These are phyloP conservation scores for Fraxinus floribunda DNA, from an alignment of 305 asterid genomes.

Conservation along the genomic window DNA sequence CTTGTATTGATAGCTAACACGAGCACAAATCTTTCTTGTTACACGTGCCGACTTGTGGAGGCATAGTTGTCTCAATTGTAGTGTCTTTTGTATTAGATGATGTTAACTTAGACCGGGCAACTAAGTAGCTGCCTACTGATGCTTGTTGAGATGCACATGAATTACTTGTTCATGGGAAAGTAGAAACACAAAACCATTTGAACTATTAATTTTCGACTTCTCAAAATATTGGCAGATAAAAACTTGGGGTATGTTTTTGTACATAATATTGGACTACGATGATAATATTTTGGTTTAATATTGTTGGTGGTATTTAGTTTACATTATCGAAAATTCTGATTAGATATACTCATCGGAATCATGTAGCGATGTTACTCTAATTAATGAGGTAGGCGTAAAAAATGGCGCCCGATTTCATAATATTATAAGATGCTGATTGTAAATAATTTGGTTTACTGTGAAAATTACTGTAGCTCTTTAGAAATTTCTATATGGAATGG, in stretches of 20 bases:
- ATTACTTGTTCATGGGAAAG: constrained; percentile 42
- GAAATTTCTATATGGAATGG: constrained; percentile 13
- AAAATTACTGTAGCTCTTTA: not conserved
- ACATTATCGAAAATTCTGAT: not conserved
- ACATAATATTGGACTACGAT: not conserved
- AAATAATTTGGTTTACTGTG: not conserved
- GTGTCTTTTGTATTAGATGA: constrained; percentile 9
- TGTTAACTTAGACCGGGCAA: not conserved
- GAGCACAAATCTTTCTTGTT: not conserved
- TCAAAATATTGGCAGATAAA: not conserved
- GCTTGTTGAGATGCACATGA: constrained; percentile 25
- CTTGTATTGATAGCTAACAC: not conserved
- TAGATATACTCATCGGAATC: not conserved
- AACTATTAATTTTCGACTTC: not conserved
- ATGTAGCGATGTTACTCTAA: not conserved
- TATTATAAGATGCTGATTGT: not conserved
- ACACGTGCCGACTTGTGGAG: not conserved
- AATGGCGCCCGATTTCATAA: not conserved
- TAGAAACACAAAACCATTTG: not conserved
- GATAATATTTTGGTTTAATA: not conserved
- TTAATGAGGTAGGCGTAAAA: not conserved
- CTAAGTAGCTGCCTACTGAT: not conserved
- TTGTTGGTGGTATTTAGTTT: not conserved
- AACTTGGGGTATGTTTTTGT: not conserved
- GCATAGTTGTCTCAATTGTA: constrained; percentile 5